Conservation (phyloP, 306 rosid genomes). For the Arachis stenosperma region DNA sequence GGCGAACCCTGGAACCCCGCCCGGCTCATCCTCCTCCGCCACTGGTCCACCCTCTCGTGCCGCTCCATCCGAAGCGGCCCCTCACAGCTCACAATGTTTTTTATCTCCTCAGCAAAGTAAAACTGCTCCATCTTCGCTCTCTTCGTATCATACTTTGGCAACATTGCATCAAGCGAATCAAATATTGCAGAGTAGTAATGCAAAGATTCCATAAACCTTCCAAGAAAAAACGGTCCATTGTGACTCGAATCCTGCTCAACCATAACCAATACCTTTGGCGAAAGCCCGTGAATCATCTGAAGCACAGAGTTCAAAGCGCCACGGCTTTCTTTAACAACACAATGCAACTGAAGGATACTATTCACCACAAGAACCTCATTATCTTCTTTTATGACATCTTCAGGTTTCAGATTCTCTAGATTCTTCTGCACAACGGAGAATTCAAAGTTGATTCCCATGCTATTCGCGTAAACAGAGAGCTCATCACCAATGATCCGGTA, state of each 20-base stretch:
- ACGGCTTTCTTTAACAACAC: slow-evolving; percentile 86
- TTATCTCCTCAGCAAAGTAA: slow-evolving; percentile 89
- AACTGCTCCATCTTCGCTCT: slow-evolving; percentile 88
- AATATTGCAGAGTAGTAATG: slow-evolving; percentile 90
- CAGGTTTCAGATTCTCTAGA: slow-evolving; percentile 55
- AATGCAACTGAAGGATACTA: slow-evolving; percentile 85
- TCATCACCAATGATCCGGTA: slow-evolving; percentile 62
- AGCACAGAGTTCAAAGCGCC: slow-evolving; percentile 83
- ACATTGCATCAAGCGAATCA: slow-evolving; percentile 78
- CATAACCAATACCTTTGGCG: slow-evolving; percentile 66
- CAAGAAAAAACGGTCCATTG: slow-evolving; percentile 92
- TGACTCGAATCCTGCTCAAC: slow-evolving; percentile 91
- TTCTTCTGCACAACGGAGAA: slow-evolving; percentile 60
- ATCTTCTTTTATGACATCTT: slow-evolving; percentile 56
- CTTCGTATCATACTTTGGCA: slow-evolving; percentile 80
- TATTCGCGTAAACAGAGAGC: slow-evolving; percentile 55
- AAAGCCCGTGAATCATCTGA: slow-evolving; percentile 68
- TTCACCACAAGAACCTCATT: slow-evolving; percentile 74
- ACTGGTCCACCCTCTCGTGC: slow-evolving; percentile 90
- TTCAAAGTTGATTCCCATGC: slow-evolving; percentile 54
- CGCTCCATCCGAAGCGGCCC: slow-evolving; percentile 86
- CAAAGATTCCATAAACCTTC: slow-evolving; percentile 90
- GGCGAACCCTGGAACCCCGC: slow-evolving; percentile 82
- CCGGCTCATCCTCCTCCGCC: slow-evolving; percentile 89
- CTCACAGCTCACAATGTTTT: slow-evolving; percentile 93